A percentile compares a stretch with the other conserved stretches of the same genome.
Evolutionary conservation across 129 eudicot species (phyloP).

Genomic region (Solidago caesia): DNA sequence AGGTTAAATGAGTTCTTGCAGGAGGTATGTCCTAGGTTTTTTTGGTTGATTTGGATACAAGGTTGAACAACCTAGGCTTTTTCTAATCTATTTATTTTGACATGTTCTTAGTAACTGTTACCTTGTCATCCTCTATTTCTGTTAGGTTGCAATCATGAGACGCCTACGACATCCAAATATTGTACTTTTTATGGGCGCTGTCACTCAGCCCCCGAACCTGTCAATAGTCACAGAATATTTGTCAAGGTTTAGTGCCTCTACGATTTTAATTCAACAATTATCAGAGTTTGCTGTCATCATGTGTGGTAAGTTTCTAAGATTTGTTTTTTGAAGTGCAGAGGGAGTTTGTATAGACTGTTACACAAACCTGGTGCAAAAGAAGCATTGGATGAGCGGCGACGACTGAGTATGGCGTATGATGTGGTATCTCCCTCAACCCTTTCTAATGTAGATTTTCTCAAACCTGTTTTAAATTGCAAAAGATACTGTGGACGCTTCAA

Average conservation of each 20-base stretch:
- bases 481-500: background rate
- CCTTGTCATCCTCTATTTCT: conserved; percentile 20
- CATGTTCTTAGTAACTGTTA: conserved; percentile 17
- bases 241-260: conserved; percentile 50
- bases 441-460: conserved; percentile 15
- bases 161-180: conserved; percentile 84
- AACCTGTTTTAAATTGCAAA: conserved; percentile 1
- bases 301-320: background rate
- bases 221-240: conserved; percentile 85
- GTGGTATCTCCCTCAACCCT: conserved; percentile 46
- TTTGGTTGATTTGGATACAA: background rate
- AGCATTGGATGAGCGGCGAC: conserved; percentile 66
- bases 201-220: conserved; percentile 80
- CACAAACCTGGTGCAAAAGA: conserved; percentile 72
- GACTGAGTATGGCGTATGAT: conserved; percentile 87
- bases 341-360: conserved; percentile 74
- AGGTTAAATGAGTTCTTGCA: conserved; percentile 65
- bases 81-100: conserved; percentile 1
- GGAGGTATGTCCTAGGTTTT: conserved; percentile 43
- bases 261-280: background rate
- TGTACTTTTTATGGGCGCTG: conserved; percentile 90
- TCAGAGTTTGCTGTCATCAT: background rate
- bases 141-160: conserved; percentile 82
- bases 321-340: conserved; percentile 52
- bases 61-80: conserved; percentile 4